A percentile compares a stretch with the other conserved stretches of the same genome.
Conservation (phyloP, 192 early-diverging fungal genomes). For the Linderina pennispora region DNA sequence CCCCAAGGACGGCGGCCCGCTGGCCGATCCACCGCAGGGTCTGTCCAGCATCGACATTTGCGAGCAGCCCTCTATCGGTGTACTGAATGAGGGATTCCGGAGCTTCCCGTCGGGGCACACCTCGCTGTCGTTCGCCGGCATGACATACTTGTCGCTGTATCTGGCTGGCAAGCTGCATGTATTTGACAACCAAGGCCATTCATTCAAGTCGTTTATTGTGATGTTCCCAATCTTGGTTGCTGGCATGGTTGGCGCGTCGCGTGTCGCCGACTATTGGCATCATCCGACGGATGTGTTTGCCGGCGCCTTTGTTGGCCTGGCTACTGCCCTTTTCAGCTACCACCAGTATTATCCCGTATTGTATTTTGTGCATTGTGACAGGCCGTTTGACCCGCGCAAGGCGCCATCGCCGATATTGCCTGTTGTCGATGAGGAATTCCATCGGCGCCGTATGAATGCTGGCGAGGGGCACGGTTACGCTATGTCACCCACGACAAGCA, state of each 20-base stretch:
- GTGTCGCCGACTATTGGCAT: conserved; percentile 60
- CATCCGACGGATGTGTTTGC: conserved; percentile 57
- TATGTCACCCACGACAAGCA: too few species aligned
- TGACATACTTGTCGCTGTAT: conserved; percentile 59
- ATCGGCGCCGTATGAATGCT: too few species aligned
- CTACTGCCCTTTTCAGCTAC: conserved; percentile 37
- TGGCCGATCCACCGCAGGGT: conserved; percentile 50
- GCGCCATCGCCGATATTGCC: conserved; percentile 21
- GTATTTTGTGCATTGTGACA: conserved; percentile 11
- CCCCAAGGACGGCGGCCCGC: conserved; percentile 10
- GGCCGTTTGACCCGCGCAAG: conserved; percentile 29
- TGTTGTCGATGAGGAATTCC: too few species aligned
- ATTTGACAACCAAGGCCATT: conserved; percentile 49
- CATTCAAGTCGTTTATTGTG: conserved; percentile 57
- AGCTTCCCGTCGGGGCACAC: conserved; percentile 89
- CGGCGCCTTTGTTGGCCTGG: conserved; percentile 44
- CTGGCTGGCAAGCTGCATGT: conserved; percentile 70
- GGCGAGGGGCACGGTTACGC: too few species aligned
- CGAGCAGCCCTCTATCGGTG: conserved; percentile 41
- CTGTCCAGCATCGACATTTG: conserved; percentile 59
- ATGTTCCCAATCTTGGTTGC: conserved; percentile 39
- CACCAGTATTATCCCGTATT: conserved; percentile 35
- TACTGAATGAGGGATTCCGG: conserved; percentile 72
- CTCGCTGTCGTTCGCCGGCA: conserved; percentile 65
- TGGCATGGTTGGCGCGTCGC: conserved; percentile 51